Evolutionary conservation across 2,329 filamentous ascomycete genomes (phyloP).

Genomic region (Fusarium secorum): DNA sequence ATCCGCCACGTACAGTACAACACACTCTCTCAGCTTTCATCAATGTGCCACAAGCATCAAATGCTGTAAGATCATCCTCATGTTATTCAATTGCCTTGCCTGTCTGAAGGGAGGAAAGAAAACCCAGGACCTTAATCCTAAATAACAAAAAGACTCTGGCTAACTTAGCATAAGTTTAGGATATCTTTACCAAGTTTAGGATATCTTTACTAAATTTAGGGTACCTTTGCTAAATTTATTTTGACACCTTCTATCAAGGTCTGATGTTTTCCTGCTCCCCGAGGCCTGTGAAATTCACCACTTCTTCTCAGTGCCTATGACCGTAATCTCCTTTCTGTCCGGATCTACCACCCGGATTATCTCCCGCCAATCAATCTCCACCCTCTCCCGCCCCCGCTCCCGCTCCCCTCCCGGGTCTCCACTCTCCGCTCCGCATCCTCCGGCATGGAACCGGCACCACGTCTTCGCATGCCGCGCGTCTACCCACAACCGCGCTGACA

Average conservation of each 20-base stretch:
- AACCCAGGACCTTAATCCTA: neutral
- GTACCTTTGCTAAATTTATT: neutral
- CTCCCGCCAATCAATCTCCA: conserved; percentile 45
- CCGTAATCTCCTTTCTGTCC: conserved; percentile 40
- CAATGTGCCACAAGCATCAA: conserved; percentile 5
- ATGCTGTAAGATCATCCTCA: neutral
- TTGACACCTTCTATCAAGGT: neutral
- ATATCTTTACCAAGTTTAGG: too few species aligned
- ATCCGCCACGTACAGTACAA: conserved; percentile 21
- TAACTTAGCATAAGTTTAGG: neutral
- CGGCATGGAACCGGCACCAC: conserved; percentile 54
- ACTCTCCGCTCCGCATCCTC: conserved; percentile 25
- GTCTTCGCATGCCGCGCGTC: conserved; percentile 47
- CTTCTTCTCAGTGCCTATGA: conserved; percentile 26
- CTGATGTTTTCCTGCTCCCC: too few species aligned
- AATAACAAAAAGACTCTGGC: neutral
- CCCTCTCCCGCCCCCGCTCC: conserved; percentile 1
- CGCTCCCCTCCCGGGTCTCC: conserved; percentile 6
- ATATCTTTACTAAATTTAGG: too few species aligned
- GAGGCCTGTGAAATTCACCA: conserved; percentile 3
- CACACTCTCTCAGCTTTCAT: conserved; percentile 16
- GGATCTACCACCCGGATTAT: conserved; percentile 45
- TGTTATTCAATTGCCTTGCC: neutral
- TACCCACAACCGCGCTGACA: conserved; percentile 50
- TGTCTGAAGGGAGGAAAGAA: neutral